Base-by-base conservation (phyloP, 352 stramenopile species). In the Thalassiosira livingstoniorum region DNA sequence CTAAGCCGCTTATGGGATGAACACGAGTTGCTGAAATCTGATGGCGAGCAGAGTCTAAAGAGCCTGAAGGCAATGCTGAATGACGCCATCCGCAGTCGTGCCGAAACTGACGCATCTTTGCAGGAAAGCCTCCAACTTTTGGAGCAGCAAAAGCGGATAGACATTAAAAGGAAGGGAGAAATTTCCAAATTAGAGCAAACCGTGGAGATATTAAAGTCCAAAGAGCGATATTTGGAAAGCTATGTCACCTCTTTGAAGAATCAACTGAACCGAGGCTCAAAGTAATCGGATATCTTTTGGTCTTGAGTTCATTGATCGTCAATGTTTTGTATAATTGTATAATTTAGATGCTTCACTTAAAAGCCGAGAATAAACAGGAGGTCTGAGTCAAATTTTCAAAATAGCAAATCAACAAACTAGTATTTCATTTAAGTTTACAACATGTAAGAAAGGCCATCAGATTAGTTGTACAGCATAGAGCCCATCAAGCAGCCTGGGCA, bases 51-150 rank as follows among this genome's bases (percentile, higher is more conserved):
- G 32, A 54, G 69, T 42, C 18, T 76, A 25, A 42, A 76, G 27
- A 87, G 47, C 51, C 58, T 87, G 60, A 73, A 82, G 34, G 23
- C 35, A 4, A 87, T 87, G 80, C 37, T 87, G 35, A 87, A 87
- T 66, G 80, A 87, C 29, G 80, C 80, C 4, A 79, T 87, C 35
- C 62, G 74, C 21, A 71, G 71, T 32, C 80, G 80, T 29, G 58
- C 80, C 4, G 65, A 87, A 27, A 76, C 74, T 21, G 80, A 87
- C 39, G 57, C 64, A 18, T 73, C 80, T 13, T 42, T 87, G 0
- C 80, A 87, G 68, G 80, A 87, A 42, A 87, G 74, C 69, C 61
- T 87, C 4, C 80, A 87, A 70, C 27, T 83, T 4, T 34, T 87
- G 34, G 80, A 87, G 35, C 69, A 87, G 35, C 80, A 87, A 47